phyloP scores from a whole-genome alignment of 768 basidiomycete genomes.

The Lentinula raphanica region DNA sequence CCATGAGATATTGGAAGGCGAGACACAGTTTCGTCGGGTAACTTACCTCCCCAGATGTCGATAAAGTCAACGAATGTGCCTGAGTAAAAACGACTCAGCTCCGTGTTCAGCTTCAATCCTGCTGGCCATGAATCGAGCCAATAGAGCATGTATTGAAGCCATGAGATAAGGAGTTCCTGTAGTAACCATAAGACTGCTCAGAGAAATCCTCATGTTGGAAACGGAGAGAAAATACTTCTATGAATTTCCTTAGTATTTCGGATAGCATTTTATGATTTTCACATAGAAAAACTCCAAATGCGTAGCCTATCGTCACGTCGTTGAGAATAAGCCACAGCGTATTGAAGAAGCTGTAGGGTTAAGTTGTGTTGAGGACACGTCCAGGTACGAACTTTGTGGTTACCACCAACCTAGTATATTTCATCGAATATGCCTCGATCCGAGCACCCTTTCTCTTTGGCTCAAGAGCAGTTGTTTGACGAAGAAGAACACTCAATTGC shows the following conservation, averaged over 20 bases:
- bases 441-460: conserved; percentile 29
- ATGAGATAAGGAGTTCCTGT: conserved; percentile 40
- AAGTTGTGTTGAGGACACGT: not conserved
- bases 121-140: conserved; percentile 98
- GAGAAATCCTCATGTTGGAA: not conserved
- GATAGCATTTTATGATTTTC: conserved; percentile 57
- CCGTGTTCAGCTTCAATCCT: conserved; percentile 92
- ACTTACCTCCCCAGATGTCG: conserved; percentile 68
- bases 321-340: conserved; percentile 88
- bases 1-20: too few relatives aligned
- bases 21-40: not conserved
- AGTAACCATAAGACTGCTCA: not conserved
- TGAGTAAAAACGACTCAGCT: conserved; percentile 85
- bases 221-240: conserved; percentile 32
- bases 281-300: conserved; percentile 63
- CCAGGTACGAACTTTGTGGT: not conserved
- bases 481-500: conserved; percentile 40
- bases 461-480: conserved; percentile 29
- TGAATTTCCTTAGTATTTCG: conserved; percentile 23
- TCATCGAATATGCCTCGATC: conserved; percentile 40
- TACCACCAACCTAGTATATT: conserved; percentile 70
- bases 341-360: conserved; percentile 62
- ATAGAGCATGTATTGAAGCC: conserved; percentile 47
- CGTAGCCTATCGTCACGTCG: conserved; percentile 80
- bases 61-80: conserved; percentile 63